These are phyloP conservation scores for Rubroshorea leprosula DNA, from an alignment of 345 rosid species.

Conservation along the genomic window DNA sequence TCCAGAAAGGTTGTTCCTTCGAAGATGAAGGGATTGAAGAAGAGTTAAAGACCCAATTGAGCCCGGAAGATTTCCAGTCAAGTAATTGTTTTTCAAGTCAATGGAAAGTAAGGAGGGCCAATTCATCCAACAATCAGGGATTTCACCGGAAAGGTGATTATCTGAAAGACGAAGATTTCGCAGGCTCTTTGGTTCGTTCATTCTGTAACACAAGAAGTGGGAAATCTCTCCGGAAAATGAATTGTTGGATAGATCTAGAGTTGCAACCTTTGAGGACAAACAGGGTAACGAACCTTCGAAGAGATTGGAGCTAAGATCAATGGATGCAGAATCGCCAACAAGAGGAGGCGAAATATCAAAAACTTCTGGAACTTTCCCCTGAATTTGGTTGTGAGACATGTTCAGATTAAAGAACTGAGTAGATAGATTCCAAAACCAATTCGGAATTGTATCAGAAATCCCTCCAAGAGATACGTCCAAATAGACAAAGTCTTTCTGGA, in stretches of 20 bases:
- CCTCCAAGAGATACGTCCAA: conserved; percentile 20
- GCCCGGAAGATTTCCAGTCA: conserved; percentile 17
- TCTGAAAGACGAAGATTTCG: conserved; percentile 13
- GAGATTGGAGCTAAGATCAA: conserved; percentile 18
- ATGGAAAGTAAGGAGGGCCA: conserved; percentile 7
- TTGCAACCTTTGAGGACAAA: background rate
- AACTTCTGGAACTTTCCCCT: background rate
- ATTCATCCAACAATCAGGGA: conserved; percentile 24
- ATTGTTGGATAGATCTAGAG: conserved; percentile 25
- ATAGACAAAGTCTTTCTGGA: conserved; percentile 4
- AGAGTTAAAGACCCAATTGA: conserved; percentile 15
- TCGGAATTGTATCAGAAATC: conserved; percentile 18
- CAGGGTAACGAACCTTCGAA: conserved; percentile 17
- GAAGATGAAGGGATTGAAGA: conserved; percentile 16
- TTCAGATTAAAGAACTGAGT: background rate
- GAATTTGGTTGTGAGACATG: conserved; percentile 21
- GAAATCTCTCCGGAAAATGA: conserved; percentile 20
- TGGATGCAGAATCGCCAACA: background rate
- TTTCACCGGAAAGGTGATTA: conserved; percentile 19
- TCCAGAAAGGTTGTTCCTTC: conserved; percentile 12
- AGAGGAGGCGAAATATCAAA: background rate
- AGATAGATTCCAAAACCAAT: conserved; percentile 21
- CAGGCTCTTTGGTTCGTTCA: background rate
- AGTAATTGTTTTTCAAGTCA: conserved; percentile 14
- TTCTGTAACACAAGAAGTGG: conserved; percentile 5